Base-by-base conservation (phyloP, 2,329 filamentous ascomycete genomes). In the Venturia effusa region DNA sequence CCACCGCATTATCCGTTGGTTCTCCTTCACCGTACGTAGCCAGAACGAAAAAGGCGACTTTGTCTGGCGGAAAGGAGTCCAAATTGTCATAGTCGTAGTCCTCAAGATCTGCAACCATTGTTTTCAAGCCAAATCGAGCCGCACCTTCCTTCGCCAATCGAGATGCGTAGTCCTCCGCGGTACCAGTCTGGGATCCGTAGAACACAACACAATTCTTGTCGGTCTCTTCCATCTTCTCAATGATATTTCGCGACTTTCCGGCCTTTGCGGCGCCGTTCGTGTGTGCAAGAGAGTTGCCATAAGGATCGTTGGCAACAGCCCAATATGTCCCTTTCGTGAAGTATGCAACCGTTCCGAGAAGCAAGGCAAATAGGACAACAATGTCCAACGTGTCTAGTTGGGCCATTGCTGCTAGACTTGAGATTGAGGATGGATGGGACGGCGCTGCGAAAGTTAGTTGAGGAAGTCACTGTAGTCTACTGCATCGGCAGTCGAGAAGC, bases 21-120 rank as follows among this genome's bases (percentile, higher is more conserved):
- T 99, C 95, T 67, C 94, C 94, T 81, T 99, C 94, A 68, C 94
- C 94, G 71, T 99, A 99, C 41, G 95, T 99, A 62, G 94, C 94
- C 67, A 99, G 83, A 66, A 99, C 88, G 74, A 99, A 99, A 80
- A 99, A 89, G 70, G 88, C 90, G 62, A 99, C 78, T 78, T 97
- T 96, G 77, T 97, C 92, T 68, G 86, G 85, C 55, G 93, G 90
- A 70, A 97, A 85, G 64, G 86, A 81, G 76, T 99, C 93, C 67
- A 99, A 83, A 72, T 92, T 97, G 63, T 97, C 93, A 72, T 87
- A 97, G 74, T 99, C 94, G 77, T 96, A 99, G 70, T 99, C 94
- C 77, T 99, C 94, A 67, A 99, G 81, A 77, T 99, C 94, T 63
- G 93, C 94, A 19, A 96, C 92, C 92, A 99, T 97, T 67, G 93